Base-by-base conservation (phyloP, 2,329 filamentous ascomycete species). In the Cladosporium sphaerospermum region DNA sequence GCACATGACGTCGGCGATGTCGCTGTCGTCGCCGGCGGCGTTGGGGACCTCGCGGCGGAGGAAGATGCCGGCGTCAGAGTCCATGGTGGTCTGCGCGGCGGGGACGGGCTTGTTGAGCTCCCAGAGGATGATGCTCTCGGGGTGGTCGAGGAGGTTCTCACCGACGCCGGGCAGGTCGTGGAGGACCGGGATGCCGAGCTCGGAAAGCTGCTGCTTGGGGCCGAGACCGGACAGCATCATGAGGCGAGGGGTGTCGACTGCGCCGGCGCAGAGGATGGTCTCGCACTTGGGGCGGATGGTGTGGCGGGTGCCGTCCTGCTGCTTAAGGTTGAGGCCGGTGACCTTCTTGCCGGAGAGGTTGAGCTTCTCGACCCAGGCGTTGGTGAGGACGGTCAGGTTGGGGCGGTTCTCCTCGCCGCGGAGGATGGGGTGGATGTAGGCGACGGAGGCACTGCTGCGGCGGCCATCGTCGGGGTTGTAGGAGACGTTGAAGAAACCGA, bases 381-480 rank as follows among this genome's bases (percentile, higher is more conserved):
- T 86, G 66, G 89, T 95, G 55, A 96, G 77, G 56, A 96, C 78
- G 36, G 88, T 93, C 68, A 96, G 72, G 74, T 96, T 96, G 11
- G 88, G 83, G 53, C 88, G 79, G 69, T 84, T 82, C 77, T 95
- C 89, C 45, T 90, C 85, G 39, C 88, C 89, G 39, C 86, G 82
- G 49, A 95, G 80, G 64, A 95, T 90, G 34, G 90, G 90, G 72
- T 96, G 90, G 65, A 96, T 91, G 73, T 96, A 96, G 14, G 90
- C 90, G 18, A 95, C 89, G 54, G 86, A 90, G 55, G 90, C 89
- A 67, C 86, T 91, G 74, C 86, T 92, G 58, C 90, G 83, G 62
- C 82, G 81, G 65, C 89, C 88, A 64, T 89, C 85, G 64, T 95
- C 89, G 2, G 90, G 90, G 74, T 95, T 95, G 75, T 95, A 95